Evolutionary conservation across 148 eudicot species (phyloP), one percentile per base, ranked within the genome.

Genomic region (Rhododendron simsii): DNA sequence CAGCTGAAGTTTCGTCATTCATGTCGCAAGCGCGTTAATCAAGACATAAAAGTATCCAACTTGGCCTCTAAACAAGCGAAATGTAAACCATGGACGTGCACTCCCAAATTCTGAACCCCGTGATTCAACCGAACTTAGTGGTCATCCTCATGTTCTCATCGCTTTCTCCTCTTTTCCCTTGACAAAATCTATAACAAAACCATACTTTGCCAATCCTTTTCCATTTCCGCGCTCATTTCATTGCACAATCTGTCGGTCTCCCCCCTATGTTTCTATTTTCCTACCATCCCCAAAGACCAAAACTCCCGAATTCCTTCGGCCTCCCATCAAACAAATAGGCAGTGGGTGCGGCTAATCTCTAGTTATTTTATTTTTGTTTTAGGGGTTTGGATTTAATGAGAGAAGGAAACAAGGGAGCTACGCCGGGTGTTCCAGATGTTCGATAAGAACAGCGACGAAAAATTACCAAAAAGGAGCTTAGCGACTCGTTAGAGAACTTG

Each of bases 391-490:
- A 53, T 9, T 10, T 21, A 7, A 20, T 4, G 13, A 55, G 63
- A 79, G 5, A 94, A 95, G 99, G 96, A 93, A 87, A 87, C 92
- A 8, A 23, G 87, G 0, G 99, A 96, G 91, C 82, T 96, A 13
- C 89, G 90, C 37, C 83, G 96, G 26, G 93, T 96, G 11, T 96
- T 95, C 73, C 92, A 92, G n/a, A 93, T 96, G 98, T 94, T 96
- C 47, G 95, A 96, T 65, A 90, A 89, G 0, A 94, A 96, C 44
- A 95, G 98, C 16, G 95, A 96, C 35, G 96, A 0, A 91, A 91
- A 86, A 91, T 95, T 2, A 93, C 95, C 51, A 91, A 90, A 57
- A 87, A 88, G 21, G 98, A 96, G 87, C 80, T 95, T 4, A 91
- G 90, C 47, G 94, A 95, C 41, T 96, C 95, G 18, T 44, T 96